Conservation (phyloP, 352 stramenopile species). For the Phytophthora pluvialis region DNA sequence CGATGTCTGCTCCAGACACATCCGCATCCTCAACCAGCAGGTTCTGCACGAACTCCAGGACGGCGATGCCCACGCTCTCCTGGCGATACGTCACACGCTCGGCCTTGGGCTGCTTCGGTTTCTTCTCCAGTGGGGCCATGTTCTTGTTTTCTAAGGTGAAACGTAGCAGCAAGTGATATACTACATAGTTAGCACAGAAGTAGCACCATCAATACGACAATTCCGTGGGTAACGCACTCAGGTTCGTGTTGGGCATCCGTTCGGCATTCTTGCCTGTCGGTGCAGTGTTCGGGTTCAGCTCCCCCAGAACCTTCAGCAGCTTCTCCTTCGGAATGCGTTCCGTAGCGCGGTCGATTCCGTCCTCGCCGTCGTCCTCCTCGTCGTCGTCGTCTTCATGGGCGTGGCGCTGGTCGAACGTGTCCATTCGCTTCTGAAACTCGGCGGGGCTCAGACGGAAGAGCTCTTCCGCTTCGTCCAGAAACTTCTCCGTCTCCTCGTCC, state of each 20-base stretch:
- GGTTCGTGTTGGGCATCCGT: constrained; percentile 48
- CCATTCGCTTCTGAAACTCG: constrained; percentile 73
- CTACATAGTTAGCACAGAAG: not conserved
- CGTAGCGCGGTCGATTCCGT: constrained; percentile 66
- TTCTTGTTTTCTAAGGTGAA: constrained; percentile 71
- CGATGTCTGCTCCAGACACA: constrained; percentile 58
- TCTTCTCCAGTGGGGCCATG: constrained; percentile 71
- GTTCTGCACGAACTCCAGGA: constrained; percentile 75
- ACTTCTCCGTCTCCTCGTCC: constrained; percentile 69
- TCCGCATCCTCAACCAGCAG: constrained; percentile 72
- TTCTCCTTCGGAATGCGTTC: constrained; percentile 78
- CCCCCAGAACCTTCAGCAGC: constrained; percentile 71
- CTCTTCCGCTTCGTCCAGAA: constrained; percentile 76
- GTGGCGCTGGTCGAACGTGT: constrained; percentile 51
- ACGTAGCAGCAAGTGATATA: not conserved
- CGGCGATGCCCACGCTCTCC: constrained; percentile 69
- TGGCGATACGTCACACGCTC: constrained; percentile 79
- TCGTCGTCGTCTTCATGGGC: constrained; percentile 36
- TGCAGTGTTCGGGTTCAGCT: constrained; percentile 52
- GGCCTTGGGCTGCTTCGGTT: constrained; percentile 61
- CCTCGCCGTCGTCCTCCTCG: constrained; percentile 41
- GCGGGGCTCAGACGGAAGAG: constrained; percentile 63
- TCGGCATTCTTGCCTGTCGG: constrained; percentile 53
- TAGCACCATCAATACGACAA: not conserved
- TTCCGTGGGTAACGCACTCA: constrained; percentile 42